Base-by-base conservation (phyloP, 169 alveolate species). In the Plasmodium gonderi region DNA sequence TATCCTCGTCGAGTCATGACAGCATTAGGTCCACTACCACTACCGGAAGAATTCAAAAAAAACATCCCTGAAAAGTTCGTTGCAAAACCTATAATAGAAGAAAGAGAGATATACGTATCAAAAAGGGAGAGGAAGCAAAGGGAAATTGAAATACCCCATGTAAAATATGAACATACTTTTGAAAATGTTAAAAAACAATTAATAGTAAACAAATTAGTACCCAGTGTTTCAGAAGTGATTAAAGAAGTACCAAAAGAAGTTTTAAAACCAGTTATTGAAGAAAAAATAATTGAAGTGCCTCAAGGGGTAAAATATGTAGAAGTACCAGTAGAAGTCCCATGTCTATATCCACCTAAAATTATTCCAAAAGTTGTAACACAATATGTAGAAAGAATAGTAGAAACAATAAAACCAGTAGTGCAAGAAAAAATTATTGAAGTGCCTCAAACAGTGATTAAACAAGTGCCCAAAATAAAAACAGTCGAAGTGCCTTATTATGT, bases 311-410 rank as follows among this genome's bases (percentile, higher is more conserved):
- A 96, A 82, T 96, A 95, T 90, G 97, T 96, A 17, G 98, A 96
- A 82, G 98, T 96, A 29, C 98, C 98, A 3, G 97, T 96, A 40
- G 98, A 96, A 78, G 98, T 96, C 11, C 98, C 98, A 23, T 95
- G 97, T 79, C 94, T 95, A 14, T 96, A 96, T 77, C 98, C 98
- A n/a, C 98, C 98, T 6, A 96, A 96, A 91, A 96, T 96, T 51
- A 95, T 96, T 40, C 97, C 98, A 6, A 93, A 91, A 29, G 97
- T 97, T 7, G 96, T 94, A 87, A 94, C 96, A 23, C 96, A 96
- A 68, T 91, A 95, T 74, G 97, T 96, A 9, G 98, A 96, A 75
- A 85, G 98, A 54, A 94, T 95, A 14, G 98, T 96, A 47, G 97
- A 96, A 67, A 94, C 97, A 38, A 94, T 96, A 14, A 95, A 95